Base-by-base conservation (phyloP, 106 monocot genomes). In the Ottelia alismoides region DNA sequence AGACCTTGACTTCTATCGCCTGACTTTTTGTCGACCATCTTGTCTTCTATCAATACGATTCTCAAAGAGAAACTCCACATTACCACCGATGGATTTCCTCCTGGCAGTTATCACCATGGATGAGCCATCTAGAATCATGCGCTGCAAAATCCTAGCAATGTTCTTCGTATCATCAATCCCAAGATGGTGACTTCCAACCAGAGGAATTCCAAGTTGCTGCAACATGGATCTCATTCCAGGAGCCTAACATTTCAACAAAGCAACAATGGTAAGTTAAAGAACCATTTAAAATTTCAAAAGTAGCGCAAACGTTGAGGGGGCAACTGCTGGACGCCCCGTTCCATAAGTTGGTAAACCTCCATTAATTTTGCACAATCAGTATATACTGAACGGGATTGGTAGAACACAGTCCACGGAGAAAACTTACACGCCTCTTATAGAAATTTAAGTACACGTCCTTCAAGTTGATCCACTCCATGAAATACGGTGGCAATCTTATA, bases 401-500 rank as follows among this genome's bases (percentile, higher is more conserved):
- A 52, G n/a, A n/a, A n/a, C n/a, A n/a, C n/a, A n/a, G n/a, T n/a
- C n/a, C n/a, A n/a, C n/a, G n/a, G n/a, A n/a, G n/a, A n/a, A n/a
- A 53, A 21, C 67, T 66, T 53, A 96, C 96, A 76, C 76, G 76
- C 69, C 68, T 76, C 14, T 72, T 70, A 54, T 96, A 89, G 43
- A 96, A 89, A 58, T 96, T 96, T 47, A 96, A 81, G 53, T 74
- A 96, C 7, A 96, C 79, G 50, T 96, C 96, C 72, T 96, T 96
- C 25, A 96, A 32, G 72, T 96, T 96, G 49, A 96, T 89, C 88
- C 96, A 96, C 71, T 96, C 88, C 76, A 74, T 82, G 64, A 96
- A 96, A 62, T 89, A 96, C 51, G 73, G 10, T 1, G 89, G 96
- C 20, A 73, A 54, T 51, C 78, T 82, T 14, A 89, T 60, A 30